phyloP scores from a whole-genome alignment of 768 basidiomycete genomes.

The Auricularia sp. region DNA sequence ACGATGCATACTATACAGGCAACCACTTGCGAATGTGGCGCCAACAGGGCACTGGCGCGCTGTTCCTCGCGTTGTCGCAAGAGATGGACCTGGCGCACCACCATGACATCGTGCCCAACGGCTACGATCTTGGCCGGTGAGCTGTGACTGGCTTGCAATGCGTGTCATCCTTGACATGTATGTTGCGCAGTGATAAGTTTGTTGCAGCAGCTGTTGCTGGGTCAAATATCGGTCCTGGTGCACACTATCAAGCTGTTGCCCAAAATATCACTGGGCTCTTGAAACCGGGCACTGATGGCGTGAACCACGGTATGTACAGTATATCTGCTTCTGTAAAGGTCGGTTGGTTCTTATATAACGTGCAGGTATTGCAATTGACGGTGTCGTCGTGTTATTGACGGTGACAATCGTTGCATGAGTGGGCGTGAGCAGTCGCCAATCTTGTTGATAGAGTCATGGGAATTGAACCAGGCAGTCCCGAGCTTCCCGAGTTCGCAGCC shows the following conservation, averaged over 20 bases:
- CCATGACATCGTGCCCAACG: conserved; percentile 37
- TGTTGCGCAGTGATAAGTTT: conserved; percentile 25
- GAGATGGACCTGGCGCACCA: not conserved
- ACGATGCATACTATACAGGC: not conserved
- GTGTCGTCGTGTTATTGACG: conserved; percentile 45
- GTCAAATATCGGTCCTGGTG: conserved; percentile 28
- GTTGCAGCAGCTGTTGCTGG: conserved; percentile 30
- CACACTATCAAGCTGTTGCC: conserved; percentile 40
- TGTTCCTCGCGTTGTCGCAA: conserved; percentile 42
- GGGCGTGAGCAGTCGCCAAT: no score
- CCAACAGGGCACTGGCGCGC: conserved; percentile 19
- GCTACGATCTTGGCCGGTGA: conserved; percentile 40
- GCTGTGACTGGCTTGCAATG: conserved; percentile 4
- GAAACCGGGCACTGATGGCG: conserved; percentile 37
- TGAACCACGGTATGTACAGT: conserved; percentile 37
- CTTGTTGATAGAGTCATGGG: no score
- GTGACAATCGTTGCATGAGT: conserved; percentile 29
- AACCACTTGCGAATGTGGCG: not conserved
- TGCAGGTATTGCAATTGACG: conserved; percentile 50
- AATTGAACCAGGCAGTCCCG: no score
- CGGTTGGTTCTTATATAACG: not conserved
- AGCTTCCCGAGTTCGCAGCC: no score
- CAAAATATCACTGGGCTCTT: conserved; percentile 46
- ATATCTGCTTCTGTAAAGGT: not conserved
- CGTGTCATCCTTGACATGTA: not conserved